Conservation (phyloP, 2,329 filamentous ascomycete genomes). For the Diplodia corticola region DNA sequence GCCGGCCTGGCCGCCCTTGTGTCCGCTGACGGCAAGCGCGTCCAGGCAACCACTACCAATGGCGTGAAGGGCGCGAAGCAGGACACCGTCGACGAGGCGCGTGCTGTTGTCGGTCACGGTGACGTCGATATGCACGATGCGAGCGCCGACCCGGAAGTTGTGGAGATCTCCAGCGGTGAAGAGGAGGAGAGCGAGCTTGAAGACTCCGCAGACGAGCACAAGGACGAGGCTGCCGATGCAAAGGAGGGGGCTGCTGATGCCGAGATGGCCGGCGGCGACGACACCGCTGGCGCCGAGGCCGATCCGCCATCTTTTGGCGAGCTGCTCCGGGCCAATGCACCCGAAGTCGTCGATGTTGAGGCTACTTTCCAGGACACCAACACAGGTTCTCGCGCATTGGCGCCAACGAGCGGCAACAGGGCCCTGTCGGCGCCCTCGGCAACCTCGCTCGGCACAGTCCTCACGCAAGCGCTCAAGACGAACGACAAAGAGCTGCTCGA, state of each 20-base stretch:
- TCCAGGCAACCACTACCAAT: constrained; percentile 49
- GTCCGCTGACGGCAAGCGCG: constrained; percentile 31
- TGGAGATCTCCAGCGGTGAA: constrained; percentile 51
- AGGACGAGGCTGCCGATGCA: constrained; percentile 27
- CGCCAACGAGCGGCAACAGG: constrained; percentile 46
- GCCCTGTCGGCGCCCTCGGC: constrained; percentile 65
- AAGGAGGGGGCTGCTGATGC: constrained; percentile 7
- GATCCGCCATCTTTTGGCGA: constrained; percentile 78
- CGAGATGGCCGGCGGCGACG: constrained; percentile 30
- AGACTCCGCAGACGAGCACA: constrained; percentile 24
- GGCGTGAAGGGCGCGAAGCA: constrained; percentile 50
- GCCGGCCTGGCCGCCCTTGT: constrained; percentile 38
- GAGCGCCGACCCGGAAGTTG: constrained; percentile 37
- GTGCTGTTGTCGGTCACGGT: constrained; percentile 53
- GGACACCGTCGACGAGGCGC: constrained; percentile 59
- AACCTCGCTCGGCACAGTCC: constrained; percentile 85
- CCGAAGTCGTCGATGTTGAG: constrained; percentile 75
- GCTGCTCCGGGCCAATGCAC: constrained; percentile 68
- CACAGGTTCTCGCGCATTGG: constrained; percentile 48
- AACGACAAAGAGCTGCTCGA: constrained; percentile 89
- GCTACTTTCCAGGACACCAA: constrained; percentile 51
- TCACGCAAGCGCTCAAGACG: constrained; percentile 88
- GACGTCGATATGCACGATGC: constrained; percentile 41
- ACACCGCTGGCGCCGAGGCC: constrained; percentile 38
- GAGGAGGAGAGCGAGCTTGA: constrained; percentile 35